These are phyloP conservation scores for Nigrospora osmanthi DNA, from an alignment of 2,329 filamentous ascomycete genomes.

Conservation along the genomic window DNA sequence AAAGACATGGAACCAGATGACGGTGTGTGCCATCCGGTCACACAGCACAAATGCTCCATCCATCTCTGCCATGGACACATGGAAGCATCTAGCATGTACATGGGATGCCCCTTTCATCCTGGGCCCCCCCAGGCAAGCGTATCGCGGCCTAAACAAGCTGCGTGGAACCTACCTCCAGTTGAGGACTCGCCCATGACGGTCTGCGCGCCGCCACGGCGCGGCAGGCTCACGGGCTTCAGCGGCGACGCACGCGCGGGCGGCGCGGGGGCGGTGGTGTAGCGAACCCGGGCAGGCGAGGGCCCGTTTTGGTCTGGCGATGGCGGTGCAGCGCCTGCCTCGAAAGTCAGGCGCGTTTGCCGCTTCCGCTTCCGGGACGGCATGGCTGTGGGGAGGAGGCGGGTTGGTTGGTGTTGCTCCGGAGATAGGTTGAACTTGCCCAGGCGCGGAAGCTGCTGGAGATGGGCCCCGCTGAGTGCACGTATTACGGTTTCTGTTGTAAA, in stretches of 20 bases:
- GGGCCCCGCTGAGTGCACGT: too few species aligned
- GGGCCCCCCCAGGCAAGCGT: too few species aligned
- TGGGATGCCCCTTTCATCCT: too few species aligned
- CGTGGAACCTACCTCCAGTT: too few species aligned
- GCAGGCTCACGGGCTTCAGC: constrained; percentile 3
- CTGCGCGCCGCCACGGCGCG: constrained; percentile 2
- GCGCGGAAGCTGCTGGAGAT: neutral
- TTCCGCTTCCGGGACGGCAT: constrained; percentile 11
- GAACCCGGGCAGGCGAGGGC: constrained; percentile 17
- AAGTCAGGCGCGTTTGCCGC: constrained; percentile 20
- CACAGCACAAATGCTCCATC: too few species aligned
- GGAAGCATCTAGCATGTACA: too few species aligned
- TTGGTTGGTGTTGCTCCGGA: neutral
- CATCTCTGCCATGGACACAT: too few species aligned
- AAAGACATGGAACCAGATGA: too few species aligned
- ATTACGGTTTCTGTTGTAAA: too few species aligned
- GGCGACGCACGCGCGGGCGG: constrained; percentile 6
- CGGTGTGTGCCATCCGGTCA: too few species aligned
- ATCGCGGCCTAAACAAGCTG: too few species aligned
- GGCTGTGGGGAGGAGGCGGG: neutral
- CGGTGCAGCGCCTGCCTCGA: constrained; percentile 17
- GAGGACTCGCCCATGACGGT: neutral
- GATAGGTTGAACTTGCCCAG: too few species aligned
- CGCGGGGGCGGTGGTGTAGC: constrained; percentile 12
- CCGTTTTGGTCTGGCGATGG: constrained; percentile 9